Base-by-base conservation (phyloP, 768 basidiomycete species). In the Filobasidium floriforme region DNA sequence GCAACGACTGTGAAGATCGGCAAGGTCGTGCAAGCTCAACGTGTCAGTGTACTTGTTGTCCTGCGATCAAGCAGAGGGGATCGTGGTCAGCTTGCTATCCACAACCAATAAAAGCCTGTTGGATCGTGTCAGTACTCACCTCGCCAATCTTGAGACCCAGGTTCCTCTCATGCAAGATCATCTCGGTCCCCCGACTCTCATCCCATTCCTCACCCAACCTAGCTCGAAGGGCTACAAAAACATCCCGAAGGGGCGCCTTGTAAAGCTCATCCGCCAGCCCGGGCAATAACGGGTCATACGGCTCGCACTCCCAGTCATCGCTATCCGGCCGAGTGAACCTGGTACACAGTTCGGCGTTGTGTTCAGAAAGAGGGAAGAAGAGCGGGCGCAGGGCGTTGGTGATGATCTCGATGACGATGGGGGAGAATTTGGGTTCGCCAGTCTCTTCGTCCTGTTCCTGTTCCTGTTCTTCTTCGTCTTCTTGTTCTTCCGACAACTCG, bases 11-110 rank as follows among this genome's bases (percentile, higher is more conserved):
- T 54, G 41, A 15, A 66, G 60, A 18, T 55, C 44, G 10, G 61
- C 60, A 29, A 66, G 22, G 24, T 66, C 60, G 32, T 52, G n/a
- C 44, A 66, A 40, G 14, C 59, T 54, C 9, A 66, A 28, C 12
- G 41, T n/a, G 1, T 55, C 65, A 18, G 65, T 52, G n/a, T 61
- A 37, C 40, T 66, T 66, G 52, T 66, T 66, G 29, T 66, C 65
- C 60, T 65, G 43, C 6, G 43, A 51, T 3, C 32, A 37, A 37
- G n/a, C n/a, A 37, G 9, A n/a, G 5, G 28, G 15, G 22, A 43
- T 5, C 29, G 29, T 26, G 22, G 15, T 15, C 62, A 64, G 24
- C 19, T 26, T 18, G 1, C 28, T 22, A 62, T 6, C 32, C 2
- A 29, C 22, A 19, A 18, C 14, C 52, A 28, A 1, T 15, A 18